These are phyloP conservation scores for Termitomyces sp. DNA, from an alignment of 768 basidiomycete species.

Conservation along the genomic window DNA sequence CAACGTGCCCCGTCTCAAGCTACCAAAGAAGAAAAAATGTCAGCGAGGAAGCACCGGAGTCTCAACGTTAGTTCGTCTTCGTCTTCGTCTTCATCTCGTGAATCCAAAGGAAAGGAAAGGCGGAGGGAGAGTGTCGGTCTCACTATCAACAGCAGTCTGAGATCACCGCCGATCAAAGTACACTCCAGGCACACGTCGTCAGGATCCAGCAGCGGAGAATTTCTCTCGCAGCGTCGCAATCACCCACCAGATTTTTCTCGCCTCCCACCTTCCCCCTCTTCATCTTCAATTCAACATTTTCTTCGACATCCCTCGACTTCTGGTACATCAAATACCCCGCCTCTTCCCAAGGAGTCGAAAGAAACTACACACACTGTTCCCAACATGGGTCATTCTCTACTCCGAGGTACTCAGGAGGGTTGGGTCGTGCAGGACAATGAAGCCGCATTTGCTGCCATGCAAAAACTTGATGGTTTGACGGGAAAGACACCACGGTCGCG, in stretches of 20 bases:
- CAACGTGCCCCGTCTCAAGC: slow-evolving; percentile 35
- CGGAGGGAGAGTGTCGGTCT: slow-evolving; percentile 51
- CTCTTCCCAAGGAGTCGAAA: slow-evolving; percentile 39
- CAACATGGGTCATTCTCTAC: slow-evolving; percentile 79
- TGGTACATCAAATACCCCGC: slow-evolving; percentile 36
- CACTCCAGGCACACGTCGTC: slow-evolving; percentile 69
- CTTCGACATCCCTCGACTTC: slow-evolving; percentile 52
- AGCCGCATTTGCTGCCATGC: slow-evolving; percentile 84
- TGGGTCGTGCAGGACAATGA: slow-evolving; percentile 88
- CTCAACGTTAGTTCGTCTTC: slow-evolving; percentile 53
- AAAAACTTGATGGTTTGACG: slow-evolving; percentile 87
- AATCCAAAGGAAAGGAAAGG: slow-evolving; percentile 51
- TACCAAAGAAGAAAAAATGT: slow-evolving; percentile 47
- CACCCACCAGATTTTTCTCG: slow-evolving; percentile 82
- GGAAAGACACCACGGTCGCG: slow-evolving; percentile 75
- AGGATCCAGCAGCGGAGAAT: slow-evolving; percentile 57
- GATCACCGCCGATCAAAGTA: slow-evolving; percentile 30
- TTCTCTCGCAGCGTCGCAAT: slow-evolving; percentile 51
- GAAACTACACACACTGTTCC: slow-evolving; percentile 46
- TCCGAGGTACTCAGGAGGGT: slow-evolving; percentile 86
- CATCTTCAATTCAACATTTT: slow-evolving; percentile 86
- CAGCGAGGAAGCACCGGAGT: slow-evolving; percentile 68
- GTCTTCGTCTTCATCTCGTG: slow-evolving; percentile 26
- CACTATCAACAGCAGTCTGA: slow-evolving; percentile 36
- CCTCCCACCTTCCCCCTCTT: slow-evolving; percentile 86